Base-by-base conservation (phyloP, 805 yeast species). In the Starmerella riodocensis region DNA sequence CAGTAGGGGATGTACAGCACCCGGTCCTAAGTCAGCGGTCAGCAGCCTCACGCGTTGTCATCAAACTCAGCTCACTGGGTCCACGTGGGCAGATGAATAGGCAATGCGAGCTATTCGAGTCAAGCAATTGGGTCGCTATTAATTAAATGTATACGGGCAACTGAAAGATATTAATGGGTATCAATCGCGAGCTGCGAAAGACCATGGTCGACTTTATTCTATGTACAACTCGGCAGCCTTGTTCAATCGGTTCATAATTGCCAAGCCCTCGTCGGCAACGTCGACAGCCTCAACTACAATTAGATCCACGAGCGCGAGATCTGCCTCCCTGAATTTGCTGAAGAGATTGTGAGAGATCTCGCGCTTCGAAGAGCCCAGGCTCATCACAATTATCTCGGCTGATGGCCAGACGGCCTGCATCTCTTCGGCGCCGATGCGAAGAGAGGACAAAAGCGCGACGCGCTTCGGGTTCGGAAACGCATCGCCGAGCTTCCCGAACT, bases 181-280 rank as follows among this genome's bases (percentile, higher is more conserved):
- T n/a, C n/a, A n/a, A n/a, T n/a, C n/a, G n/a, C n/a, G n/a, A n/a
- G n/a, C n/a, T n/a, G n/a, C n/a, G n/a, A n/a, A n/a, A n/a, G n/a
- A n/a, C n/a, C n/a, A n/a, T n/a, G n/a, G n/a, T n/a, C n/a, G n/a
- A n/a, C n/a, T n/a, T 33, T 23, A 25, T 4, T 27, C 14, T 16
- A 34, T 26, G 25, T 42, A 19, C 29, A 29, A 14, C 18, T 46
- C 50, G 16, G 96, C 93, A 3, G 96, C 96, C 57, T 86, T 86
- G 26, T 70, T 66, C 24, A 88, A 63, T 50, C 98, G 63, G 57
- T 91, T 91, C 95, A 91, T 88, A 27, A 91, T 78, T 0, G 98
- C 98, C 41, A 86, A 65, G 0, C 98, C 98, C 54, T 85, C 91
- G 38, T 78, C 69, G 1, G 65, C 61, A 47, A 80, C 85, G 21